These are phyloP conservation scores for Aspergillus sp. DNA, from an alignment of 2,329 filamentous ascomycete genomes.

Conservation along the genomic window DNA sequence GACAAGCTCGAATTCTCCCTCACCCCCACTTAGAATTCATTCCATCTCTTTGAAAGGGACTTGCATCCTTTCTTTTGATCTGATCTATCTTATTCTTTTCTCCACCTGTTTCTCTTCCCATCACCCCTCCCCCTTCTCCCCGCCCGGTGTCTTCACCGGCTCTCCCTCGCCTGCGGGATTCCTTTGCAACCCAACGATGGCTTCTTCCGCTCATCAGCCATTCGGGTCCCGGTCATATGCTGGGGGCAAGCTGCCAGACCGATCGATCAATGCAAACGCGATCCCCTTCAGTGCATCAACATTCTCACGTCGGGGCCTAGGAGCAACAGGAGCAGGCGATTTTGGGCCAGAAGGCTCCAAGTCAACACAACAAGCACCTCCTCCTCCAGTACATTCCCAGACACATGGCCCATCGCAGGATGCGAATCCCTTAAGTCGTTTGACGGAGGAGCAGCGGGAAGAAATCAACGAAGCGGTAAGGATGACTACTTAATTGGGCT, in stretches of 20 bases:
- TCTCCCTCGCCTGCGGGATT: neutral
- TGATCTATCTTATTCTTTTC: too few relatives aligned
- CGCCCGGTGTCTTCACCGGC: neutral
- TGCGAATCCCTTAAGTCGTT: constrained; percentile 47
- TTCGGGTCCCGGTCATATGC: constrained; percentile 52
- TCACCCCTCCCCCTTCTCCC: neutral
- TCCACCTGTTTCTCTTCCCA: too few relatives aligned
- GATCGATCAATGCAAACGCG: constrained; percentile 37
- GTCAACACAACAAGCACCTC: constrained; percentile 22
- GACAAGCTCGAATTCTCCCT: too few relatives aligned
- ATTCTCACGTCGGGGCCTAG: constrained; percentile 37
- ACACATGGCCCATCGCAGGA: constrained; percentile 41
- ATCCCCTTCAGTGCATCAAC: constrained; percentile 39
- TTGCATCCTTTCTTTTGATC: too few relatives aligned
- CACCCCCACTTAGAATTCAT: too few relatives aligned
- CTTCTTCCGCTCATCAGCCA: constrained; percentile 46
- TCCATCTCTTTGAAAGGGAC: too few relatives aligned
- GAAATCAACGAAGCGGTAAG: constrained; percentile 91
- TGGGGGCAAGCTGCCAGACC: constrained; percentile 50
- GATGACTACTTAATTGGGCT: neutral
- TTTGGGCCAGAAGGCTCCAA: constrained; percentile 24
- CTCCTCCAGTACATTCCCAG: constrained; percentile 35
- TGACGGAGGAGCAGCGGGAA: constrained; percentile 85
- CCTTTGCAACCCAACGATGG: constrained; percentile 36
- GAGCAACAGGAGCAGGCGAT: constrained; percentile 20